A percentile compares a stretch with the other conserved stretches of the same genome.
Evolutionary conservation across 2,329 filamentous ascomycete genomes (phyloP).

Genomic region (Stagonosporopsis vannaccii): DNA sequence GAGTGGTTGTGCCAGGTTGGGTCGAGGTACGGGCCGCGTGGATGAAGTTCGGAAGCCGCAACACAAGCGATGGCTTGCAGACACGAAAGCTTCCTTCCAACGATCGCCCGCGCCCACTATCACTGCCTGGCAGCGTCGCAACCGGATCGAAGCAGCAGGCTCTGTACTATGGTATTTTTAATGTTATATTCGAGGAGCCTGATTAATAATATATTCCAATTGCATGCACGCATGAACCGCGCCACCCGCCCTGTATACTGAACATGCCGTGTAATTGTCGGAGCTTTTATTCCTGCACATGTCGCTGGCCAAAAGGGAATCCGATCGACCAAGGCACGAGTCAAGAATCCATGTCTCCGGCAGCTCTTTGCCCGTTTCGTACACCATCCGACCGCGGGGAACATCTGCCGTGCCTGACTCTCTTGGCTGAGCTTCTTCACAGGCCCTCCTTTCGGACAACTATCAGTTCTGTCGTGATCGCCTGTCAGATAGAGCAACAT

Average conservation of each 20-base stretch:
- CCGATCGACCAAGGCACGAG: constrained; percentile 6
- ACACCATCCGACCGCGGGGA: constrained; percentile 11
- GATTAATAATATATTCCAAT: too few species aligned
- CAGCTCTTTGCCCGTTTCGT: constrained; percentile 10
- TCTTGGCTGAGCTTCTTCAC: constrained; percentile 10
- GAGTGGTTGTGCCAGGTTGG: neutral
- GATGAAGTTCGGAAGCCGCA: constrained; percentile 12
- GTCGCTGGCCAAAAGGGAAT: constrained; percentile 7
- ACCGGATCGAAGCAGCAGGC: neutral
- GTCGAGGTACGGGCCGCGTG: constrained; percentile 14
- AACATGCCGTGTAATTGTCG: constrained; percentile 4
- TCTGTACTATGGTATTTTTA: neutral
- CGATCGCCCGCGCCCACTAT: neutral
- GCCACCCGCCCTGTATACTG: neutral
- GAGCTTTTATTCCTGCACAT: constrained; percentile 8
- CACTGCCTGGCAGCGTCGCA: neutral
- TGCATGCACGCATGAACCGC: constrained; percentile 1
- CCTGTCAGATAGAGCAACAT: constrained; percentile 4
- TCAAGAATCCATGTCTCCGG: constrained; percentile 1
- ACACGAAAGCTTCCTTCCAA: constrained; percentile 10
- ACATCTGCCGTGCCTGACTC: constrained; percentile 10
- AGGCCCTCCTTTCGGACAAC: constrained; percentile 7
- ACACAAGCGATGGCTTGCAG: constrained; percentile 4
- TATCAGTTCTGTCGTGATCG: constrained; percentile 10
- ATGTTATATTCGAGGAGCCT: neutral